phyloP scores from a whole-genome alignment of 73 alveolate species.

The Paramecium octaurelia region DNA sequence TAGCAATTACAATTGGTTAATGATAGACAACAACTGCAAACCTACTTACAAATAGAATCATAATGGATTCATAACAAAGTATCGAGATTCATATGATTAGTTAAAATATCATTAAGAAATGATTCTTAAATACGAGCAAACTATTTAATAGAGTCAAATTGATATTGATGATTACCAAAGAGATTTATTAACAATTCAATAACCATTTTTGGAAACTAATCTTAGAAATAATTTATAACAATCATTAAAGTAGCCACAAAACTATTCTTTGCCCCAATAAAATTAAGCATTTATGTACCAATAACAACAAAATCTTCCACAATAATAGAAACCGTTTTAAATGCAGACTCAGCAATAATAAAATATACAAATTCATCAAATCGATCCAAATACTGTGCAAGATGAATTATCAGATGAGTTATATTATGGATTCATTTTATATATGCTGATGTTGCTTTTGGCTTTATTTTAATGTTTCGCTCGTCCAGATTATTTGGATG shows the following conservation, averaged over 20 bases:
- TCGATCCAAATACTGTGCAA: neutral
- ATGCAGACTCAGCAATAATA: neutral
- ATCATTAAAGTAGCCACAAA: neutral
- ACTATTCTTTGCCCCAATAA: neutral
- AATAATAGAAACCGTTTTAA: neutral
- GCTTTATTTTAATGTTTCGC: slow-evolving; percentile 39
- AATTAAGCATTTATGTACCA: neutral
- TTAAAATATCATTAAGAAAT: slow-evolving; percentile 31
- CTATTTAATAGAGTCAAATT: neutral
- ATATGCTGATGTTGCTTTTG: neutral
- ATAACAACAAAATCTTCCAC: neutral
- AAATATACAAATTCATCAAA: neutral
- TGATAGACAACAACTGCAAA: neutral
- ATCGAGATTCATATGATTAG: neutral
- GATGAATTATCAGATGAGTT: slow-evolving; percentile 9
- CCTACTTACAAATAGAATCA: neutral
- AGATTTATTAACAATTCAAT: slow-evolving; percentile 12
- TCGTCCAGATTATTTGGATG: slow-evolving; percentile 31
- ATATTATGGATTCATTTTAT: slow-evolving; percentile 16
- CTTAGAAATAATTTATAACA: neutral
- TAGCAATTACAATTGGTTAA: neutral
- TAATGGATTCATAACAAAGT: slow-evolving; percentile 46
- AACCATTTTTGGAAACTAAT: slow-evolving; percentile 10
- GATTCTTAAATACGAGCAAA: neutral
- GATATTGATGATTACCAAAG: slow-evolving; percentile 26